A percentile compares a stretch with the other conserved stretches of the same genome.
Evolutionary conservation across 2,329 filamentous ascomycete species (phyloP).

Genomic region (Aureobasidium sp.): DNA sequence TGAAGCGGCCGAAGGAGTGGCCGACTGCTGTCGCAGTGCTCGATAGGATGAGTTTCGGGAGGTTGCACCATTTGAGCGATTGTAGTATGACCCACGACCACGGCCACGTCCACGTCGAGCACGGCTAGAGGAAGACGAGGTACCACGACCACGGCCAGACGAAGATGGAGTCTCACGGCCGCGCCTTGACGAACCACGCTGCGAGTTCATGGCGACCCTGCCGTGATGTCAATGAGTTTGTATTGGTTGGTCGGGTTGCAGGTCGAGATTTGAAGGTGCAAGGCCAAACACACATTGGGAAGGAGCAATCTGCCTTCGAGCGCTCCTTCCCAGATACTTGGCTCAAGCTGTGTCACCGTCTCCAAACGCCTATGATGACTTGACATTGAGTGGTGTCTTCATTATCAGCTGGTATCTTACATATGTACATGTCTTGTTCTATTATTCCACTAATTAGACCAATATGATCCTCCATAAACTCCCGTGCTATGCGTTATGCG

Average conservation of each 20-base stretch:
- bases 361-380: not conserved
- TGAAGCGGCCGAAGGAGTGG: not conserved
- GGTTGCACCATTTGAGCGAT: not conserved
- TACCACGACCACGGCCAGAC: not conserved
- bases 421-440: slow-evolving; percentile 1
- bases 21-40: not conserved
- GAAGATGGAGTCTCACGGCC: not conserved
- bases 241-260: too few species aligned
- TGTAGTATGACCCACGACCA: not conserved
- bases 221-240: not conserved
- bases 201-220: not conserved
- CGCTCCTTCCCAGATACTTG: not conserved
- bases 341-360: not conserved
- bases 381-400: not conserved
- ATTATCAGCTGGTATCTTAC: slow-evolving; percentile 3
- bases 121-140: slow-evolving; percentile 1
- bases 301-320: not conserved
- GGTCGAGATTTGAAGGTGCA: not conserved
- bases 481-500: not conserved
- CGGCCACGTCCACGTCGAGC: not conserved
- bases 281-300: not conserved
- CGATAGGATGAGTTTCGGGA: not conserved
- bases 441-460: not conserved
- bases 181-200: not conserved
- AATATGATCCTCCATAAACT: not conserved